Percentiles rank a stretch among this genome's conserved stretches.
Conservation (phyloP, 257 asterid species). For the Solanum microdontum region DNA sequence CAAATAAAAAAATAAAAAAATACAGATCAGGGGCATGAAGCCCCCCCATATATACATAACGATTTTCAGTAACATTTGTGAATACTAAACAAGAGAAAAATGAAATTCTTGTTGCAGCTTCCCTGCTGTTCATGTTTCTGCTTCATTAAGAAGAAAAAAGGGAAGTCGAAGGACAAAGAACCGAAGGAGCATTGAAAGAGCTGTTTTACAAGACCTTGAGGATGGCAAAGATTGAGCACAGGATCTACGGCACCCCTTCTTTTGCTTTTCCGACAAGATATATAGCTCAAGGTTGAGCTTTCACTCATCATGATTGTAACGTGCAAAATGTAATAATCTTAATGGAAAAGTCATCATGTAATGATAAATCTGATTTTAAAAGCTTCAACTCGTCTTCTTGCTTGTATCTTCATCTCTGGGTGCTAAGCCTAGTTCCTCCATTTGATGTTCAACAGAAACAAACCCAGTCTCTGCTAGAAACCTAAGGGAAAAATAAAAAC, state of each 20-base stretch:
- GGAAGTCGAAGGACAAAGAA: constrained; percentile 17
- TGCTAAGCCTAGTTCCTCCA: constrained; percentile 73
- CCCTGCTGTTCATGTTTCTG: constrained; percentile 62
- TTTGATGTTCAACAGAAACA: constrained; percentile 73
- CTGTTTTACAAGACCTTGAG: background rate
- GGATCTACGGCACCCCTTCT: background rate
- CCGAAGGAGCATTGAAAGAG: constrained; percentile 9
- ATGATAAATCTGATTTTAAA: background rate
- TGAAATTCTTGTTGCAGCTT: constrained; percentile 32
- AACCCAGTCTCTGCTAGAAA: constrained; percentile 83
- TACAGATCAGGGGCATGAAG: background rate
- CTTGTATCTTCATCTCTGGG: constrained; percentile 25
- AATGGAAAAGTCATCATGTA: background rate
- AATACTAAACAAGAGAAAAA: constrained; percentile 7
- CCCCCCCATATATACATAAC: constrained; percentile 1
- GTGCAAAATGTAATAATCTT: background rate
- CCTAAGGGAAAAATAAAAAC: constrained; percentile 20
- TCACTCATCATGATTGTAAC: background rate
- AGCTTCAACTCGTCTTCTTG: constrained; percentile 36
- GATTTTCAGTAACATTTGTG: background rate
- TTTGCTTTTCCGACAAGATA: background rate
- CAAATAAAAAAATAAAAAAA: background rate
- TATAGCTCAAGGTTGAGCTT: background rate
- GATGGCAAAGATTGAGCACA: background rate
- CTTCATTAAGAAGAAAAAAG: constrained; percentile 33